Evolutionary conservation across 1,139 yeast species (phyloP), one percentile per base, ranked within the genome.

Genomic region (Hyphopichia burtonii): DNA sequence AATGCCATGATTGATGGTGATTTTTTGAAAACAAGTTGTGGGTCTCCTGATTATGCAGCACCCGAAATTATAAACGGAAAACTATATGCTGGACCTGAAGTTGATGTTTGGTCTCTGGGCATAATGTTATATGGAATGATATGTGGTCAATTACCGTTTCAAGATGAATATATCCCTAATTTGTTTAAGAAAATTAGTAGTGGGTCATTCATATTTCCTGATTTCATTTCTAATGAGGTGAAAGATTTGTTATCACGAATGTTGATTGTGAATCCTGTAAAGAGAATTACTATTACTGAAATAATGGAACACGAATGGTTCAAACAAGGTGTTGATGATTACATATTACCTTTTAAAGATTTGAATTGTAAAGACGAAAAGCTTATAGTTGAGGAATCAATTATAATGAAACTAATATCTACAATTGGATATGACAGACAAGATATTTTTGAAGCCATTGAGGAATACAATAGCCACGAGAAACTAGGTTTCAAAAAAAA

Each of bases 1-100:
- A 93, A 93, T 62, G 91, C 93, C 52, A 93, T 93, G 98, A 91
- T 97, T 9, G 99, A 93, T 65, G 99, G 99, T 45, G 91, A 93
- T 60, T 93, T 93, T 58, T 75, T 93, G 58, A 91, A 91, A 61
- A 93, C 98, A 1, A 82, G 93, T 56, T 93, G 99, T 70, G 99
- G 99, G 2, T 87, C 96, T n/a, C 98, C 99, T 41, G 91, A 93
- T 60, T 93, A 93, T 60, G 99, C 99, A 2, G 98, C 99, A 0
- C 99, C 99, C 0, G 99, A 93, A 65, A 98, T 93, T 37, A 91
- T 93, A 46, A 83, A 94, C 51, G 99, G 28, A 3, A 25, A 25
- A 10, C 11, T 25, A 10, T 25, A 25, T 25, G 7, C 28, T 25
- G 28, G 28, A 8, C 28, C 28, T 9, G 28, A 25, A 10, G 28